Base-by-base conservation (phyloP, 1,284 basidiomycete genomes). In the Trichosporon coremiiforme region DNA sequence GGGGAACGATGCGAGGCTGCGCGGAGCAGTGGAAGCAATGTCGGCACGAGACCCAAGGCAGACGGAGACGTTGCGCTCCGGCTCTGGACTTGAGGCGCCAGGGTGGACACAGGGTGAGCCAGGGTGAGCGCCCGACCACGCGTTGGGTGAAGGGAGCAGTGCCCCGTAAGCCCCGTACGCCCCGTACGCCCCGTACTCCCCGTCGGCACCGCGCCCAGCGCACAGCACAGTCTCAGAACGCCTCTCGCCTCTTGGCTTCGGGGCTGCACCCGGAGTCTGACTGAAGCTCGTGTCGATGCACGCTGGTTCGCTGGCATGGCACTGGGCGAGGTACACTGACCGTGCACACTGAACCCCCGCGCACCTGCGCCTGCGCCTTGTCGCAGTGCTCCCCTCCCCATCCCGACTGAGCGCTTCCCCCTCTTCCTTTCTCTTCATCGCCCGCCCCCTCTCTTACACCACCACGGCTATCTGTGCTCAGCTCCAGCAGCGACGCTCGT, bases 71-170 rank as follows among this genome's bases (percentile, higher is more conserved):
- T 45, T 17, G 41, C 41, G 41, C 41, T 15, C 17, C 15, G n/a
- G 20, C 47, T 53, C 47, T 53, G 47, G 47, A 53, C 47, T 53
- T 53, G 47, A 53, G 47, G 47, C 47, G 47, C 47, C 47, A 53
- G 47, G 47, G 47, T 22, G 47, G 10, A 20, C 20, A n/a, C n/a
- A n/a, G n/a, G n/a, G n/a, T n/a, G n/a, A n/a, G n/a, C n/a, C 20
- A 22, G 20, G 47, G 47, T 9, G 8, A n/a, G 47, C 47, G 20
- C 47, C 47, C 20, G 20, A 53, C 47, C 47, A 53, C 20, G 47
- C 47, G 13, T 53, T n/a, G n/a, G n/a, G n/a, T n/a, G n/a, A n/a
- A n/a, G n/a, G n/a, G n/a, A 17, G 15, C 20, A 53, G 47, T 22
- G 20, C 33, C 33, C 33, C 33, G n/a, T n/a, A n/a, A n/a, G n/a